A percentile compares a stretch with the other conserved stretches of the same genome.
phyloP scores from a whole-genome alignment of 805 yeast genomes.

The Ascoidea asiatica region DNA sequence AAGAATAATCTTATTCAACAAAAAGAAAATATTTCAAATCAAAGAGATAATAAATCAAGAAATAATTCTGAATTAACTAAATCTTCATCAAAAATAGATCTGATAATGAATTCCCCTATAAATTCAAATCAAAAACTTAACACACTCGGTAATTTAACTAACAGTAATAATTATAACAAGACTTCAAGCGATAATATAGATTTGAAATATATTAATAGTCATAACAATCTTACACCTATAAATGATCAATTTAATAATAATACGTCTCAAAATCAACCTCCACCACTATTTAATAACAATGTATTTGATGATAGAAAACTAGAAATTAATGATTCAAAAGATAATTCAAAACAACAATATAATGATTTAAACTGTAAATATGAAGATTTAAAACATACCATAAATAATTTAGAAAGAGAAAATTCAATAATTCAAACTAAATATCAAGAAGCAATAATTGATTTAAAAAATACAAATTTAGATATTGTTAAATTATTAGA shows the following conservation, averaged over 20 bases:
- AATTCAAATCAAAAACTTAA: background rate
- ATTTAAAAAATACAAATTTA: slow-evolving; percentile 32
- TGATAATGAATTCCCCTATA: background rate
- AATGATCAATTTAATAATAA: no score
- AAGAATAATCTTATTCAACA: slow-evolving; percentile 1
- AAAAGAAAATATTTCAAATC: background rate
- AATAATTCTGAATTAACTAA: background rate
- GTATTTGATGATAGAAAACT: no score
- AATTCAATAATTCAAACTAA: slow-evolving; percentile 27
- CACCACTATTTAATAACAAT: no score
- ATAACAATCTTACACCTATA: background rate
- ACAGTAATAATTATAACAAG: background rate
- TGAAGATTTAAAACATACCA: background rate
- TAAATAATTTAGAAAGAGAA: slow-evolving; percentile 21
- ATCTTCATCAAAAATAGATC: background rate
- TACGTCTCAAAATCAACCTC: background rate
- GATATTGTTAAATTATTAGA: slow-evolving; percentile 43
- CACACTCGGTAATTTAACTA: no score
- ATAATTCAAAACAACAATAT: background rate
- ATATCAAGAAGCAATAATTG: slow-evolving; percentile 34
- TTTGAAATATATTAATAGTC: background rate
- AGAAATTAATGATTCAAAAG: background rate
- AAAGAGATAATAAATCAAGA: no score
- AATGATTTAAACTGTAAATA: background rate
- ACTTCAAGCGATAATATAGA: background rate